Evolutionary conservation across 73 alveolate genomes (phyloP).

Genomic region (Blepharisma stoltei): DNA sequence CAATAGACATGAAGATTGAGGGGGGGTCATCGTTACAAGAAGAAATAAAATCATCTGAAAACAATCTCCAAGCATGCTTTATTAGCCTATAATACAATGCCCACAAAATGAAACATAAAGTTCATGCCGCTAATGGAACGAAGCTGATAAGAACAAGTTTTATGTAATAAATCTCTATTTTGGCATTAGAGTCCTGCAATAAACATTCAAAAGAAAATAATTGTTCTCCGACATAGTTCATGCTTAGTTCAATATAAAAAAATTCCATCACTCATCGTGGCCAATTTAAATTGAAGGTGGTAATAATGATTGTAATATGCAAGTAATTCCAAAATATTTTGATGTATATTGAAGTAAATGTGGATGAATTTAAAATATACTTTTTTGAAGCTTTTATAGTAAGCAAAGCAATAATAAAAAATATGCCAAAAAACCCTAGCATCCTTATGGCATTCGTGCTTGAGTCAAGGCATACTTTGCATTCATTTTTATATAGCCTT

Average conservation of each 20-base stretch:
- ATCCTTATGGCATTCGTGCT: neutral
- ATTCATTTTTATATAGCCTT: neutral
- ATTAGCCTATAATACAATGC: neutral
- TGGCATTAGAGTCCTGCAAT: neutral
- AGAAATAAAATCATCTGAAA: slow-evolving; percentile 12
- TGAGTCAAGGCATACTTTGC: neutral
- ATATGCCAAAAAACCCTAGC: neutral
- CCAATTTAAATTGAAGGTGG: slow-evolving; percentile 3
- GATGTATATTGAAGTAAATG: neutral
- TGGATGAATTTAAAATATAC: neutral
- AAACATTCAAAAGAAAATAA: neutral
- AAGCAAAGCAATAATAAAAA: neutral
- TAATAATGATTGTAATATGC: neutral
- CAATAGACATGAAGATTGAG: no score
- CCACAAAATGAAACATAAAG: neutral
- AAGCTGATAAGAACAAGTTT: neutral
- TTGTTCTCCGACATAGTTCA: neutral
- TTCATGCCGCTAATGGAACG: neutral
- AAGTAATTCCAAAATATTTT: slow-evolving; percentile 10
- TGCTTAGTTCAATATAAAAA: neutral
- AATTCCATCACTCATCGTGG: neutral
- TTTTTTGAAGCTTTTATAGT: neutral
- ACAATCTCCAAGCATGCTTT: neutral
- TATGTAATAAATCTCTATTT: neutral
- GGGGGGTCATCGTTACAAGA: no score